A percentile compares a stretch with the other conserved stretches of the same genome.
Conservation (phyloP, 2,329 filamentous ascomycete genomes). For the Metarhizium anisopliae region DNA sequence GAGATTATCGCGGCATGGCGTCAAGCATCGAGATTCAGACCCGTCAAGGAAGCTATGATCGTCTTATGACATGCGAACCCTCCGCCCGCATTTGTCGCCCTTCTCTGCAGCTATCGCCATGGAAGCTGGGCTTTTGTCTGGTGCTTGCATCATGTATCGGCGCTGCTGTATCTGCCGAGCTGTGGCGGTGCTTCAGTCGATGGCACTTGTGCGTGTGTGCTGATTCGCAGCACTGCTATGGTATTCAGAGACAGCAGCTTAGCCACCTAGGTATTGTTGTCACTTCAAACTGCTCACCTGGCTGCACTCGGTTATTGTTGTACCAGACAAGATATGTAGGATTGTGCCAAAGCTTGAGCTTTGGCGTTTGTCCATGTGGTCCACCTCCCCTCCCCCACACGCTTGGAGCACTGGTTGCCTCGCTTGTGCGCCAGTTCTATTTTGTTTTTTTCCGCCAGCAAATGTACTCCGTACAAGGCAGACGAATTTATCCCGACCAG, state of each 20-base stretch:
- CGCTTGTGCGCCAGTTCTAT: neutral
- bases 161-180: neutral
- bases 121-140: neutral
- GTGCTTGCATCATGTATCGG: neutral
- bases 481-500: neutral
- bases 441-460: neutral
- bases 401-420: neutral
- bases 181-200: neutral
- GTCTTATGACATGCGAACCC: neutral
- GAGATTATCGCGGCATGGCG: neutral
- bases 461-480: neutral
- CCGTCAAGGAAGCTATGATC: neutral
- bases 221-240: neutral
- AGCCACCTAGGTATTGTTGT: neutral
- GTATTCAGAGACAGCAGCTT: neutral
- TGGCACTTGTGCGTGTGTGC: neutral
- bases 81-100: too few relatives aligned
- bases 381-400: neutral
- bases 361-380: neutral
- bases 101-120: too few relatives aligned
- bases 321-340: neutral
- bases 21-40: neutral
- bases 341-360: neutral
- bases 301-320: neutral
- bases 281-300: neutral